phyloP scores from a whole-genome alignment of 768 basidiomycete species.

The Psilocybe tampanensis region DNA sequence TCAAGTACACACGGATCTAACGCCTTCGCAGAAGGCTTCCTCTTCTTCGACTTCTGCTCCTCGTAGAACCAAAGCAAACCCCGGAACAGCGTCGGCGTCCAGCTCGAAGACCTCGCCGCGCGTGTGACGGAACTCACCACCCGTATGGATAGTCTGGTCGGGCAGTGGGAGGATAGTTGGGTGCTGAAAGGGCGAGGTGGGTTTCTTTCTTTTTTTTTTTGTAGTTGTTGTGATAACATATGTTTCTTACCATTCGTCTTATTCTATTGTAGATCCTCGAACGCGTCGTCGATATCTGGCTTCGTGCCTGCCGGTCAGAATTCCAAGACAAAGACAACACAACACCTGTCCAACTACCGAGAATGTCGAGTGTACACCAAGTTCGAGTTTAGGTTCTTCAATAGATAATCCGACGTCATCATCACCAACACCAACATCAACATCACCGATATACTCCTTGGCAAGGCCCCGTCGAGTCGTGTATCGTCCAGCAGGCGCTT shows the following conservation, averaged over 20 bases:
- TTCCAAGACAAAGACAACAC: too few species aligned
- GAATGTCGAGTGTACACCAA: slow-evolving; percentile 37
- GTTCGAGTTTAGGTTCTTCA: too few species aligned
- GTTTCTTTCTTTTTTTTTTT: slow-evolving; percentile 18
- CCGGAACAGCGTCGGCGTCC: slow-evolving; percentile 73
- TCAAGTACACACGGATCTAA: slow-evolving; percentile 81
- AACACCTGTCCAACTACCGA: slow-evolving; percentile 56
- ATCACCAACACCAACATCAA: too few species aligned
- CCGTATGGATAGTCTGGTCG: slow-evolving; percentile 42
- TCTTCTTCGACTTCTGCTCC: slow-evolving; percentile 78
- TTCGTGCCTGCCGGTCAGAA: slow-evolving; percentile 65
- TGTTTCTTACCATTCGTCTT: slow-evolving; percentile 36
- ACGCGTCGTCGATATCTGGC: slow-evolving; percentile 68
- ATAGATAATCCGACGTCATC: too few species aligned
- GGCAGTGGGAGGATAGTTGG: slow-evolving; percentile 44
- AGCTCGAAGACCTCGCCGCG: slow-evolving; percentile 57
- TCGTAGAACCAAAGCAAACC: slow-evolving; percentile 70
- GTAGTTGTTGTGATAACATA: background rate
- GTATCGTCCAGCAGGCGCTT: too few species aligned
- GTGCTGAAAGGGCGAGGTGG: slow-evolving; percentile 48
- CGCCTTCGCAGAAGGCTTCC: slow-evolving; percentile 80
- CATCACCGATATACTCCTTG: too few species aligned
- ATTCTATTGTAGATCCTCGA: slow-evolving; percentile 64
- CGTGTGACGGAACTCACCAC: slow-evolving; percentile 48
- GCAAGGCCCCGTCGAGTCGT: too few species aligned